Evolutionary conservation across 2,329 filamentous ascomycete species (phyloP).

Genomic region (Hymenoscyphus scutula): DNA sequence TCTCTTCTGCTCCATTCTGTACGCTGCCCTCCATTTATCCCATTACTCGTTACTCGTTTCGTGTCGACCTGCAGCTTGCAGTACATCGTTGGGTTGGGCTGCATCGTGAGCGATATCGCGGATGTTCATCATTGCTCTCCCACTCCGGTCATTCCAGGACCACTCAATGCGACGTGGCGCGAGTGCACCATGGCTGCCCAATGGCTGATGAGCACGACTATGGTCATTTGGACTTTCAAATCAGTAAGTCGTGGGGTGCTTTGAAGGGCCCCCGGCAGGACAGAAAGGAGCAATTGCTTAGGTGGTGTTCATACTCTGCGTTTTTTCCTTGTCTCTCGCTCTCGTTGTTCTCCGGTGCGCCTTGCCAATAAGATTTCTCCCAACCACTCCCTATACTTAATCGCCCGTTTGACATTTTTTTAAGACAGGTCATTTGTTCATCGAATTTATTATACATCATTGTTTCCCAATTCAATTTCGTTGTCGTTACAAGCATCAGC

Average conservation of each 20-base stretch:
- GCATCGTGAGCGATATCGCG: constrained; percentile 32
- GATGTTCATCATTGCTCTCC: constrained; percentile 20
- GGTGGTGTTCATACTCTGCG: constrained; percentile 6
- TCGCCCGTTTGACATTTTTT: constrained; percentile 17
- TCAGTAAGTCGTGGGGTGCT: constrained; percentile 30
- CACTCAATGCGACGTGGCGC: constrained; percentile 34
- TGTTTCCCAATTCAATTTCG: constrained; percentile 20
- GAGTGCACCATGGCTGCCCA: constrained; percentile 27
- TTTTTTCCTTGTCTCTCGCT: constrained; percentile 18
- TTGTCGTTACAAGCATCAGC: constrained; percentile 18
- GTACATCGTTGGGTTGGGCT: constrained; percentile 36
- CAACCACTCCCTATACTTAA: constrained; percentile 18
- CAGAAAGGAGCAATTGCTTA: constrained; percentile 13
- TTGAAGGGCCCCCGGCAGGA: constrained; percentile 14
- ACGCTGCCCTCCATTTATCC: background rate
- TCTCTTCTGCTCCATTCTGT: background rate
- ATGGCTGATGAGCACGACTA: constrained; percentile 32
- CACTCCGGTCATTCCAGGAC: constrained; percentile 15
- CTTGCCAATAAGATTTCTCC: constrained; percentile 26
- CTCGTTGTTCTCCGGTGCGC: constrained; percentile 7
- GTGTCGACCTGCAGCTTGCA: constrained; percentile 15
- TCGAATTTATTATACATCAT: constrained; percentile 15
- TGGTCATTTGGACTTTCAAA: constrained; percentile 30
- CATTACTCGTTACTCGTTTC: constrained; percentile 1
- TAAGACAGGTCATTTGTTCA: constrained; percentile 21